Conservation (phyloP, 2,329 filamentous ascomycete genomes). For the Chaetoscypha palmicola region DNA sequence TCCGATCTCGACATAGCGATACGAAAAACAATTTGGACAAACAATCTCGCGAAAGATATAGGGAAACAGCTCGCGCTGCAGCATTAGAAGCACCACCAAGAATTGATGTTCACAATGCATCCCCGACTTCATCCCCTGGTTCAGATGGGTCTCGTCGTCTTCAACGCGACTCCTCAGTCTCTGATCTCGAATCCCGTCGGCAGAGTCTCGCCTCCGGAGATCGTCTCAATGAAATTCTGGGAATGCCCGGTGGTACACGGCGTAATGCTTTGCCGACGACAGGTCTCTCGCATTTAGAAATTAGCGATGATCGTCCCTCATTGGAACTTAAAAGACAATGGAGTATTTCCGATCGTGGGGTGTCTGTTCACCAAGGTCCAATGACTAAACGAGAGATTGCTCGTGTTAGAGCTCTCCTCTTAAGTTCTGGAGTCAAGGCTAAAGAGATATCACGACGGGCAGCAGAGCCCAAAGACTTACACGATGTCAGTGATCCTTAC, state of each 20-base stretch:
- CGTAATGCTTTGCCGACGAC: conserved; percentile 37
- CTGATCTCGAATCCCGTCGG: conserved; percentile 23
- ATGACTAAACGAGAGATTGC: conserved; percentile 69
- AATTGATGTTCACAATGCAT: conserved; percentile 40
- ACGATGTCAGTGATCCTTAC: conserved; percentile 8
- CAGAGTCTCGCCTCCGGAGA: conserved; percentile 21
- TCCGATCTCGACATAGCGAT: conserved; percentile 22
- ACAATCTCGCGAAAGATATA: conserved; percentile 32
- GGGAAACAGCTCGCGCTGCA: conserved; percentile 37
- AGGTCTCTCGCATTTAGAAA: conserved; percentile 36
- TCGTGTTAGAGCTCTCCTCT: conserved; percentile 66
- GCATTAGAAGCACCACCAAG: conserved; percentile 39
- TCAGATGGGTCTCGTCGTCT: conserved; percentile 3
- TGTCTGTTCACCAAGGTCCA: conserved; percentile 33
- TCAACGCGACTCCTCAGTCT: conserved; percentile 23
- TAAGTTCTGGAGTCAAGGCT: conserved; percentile 85
- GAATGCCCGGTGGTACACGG: conserved; percentile 29
- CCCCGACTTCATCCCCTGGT: conserved; percentile 28
- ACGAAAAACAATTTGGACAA: conserved; percentile 26
- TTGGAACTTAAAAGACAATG: conserved; percentile 37
- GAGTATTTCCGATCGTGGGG: conserved; percentile 42
- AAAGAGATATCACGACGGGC: conserved; percentile 68
- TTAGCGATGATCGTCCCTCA: conserved; percentile 21
- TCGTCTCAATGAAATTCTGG: conserved; percentile 31
- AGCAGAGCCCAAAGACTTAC: conserved; percentile 23